A percentile compares a stretch with the other conserved stretches of the same genome.
phyloP scores from a whole-genome alignment of 2,329 filamentous ascomycete genomes.

The Alternaria triticina region DNA sequence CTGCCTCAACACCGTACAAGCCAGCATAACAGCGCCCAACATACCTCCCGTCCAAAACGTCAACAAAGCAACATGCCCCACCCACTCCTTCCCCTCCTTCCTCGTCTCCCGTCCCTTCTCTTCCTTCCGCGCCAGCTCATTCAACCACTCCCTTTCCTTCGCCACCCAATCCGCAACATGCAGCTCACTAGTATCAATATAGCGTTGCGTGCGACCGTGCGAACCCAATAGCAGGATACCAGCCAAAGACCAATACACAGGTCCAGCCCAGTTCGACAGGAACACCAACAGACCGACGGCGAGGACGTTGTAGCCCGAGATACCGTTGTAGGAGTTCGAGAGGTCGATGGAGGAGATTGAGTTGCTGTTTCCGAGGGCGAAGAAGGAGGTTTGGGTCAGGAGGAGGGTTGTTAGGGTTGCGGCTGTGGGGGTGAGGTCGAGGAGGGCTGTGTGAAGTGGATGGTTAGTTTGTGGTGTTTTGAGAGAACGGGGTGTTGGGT shows the following conservation, averaged over 20 bases:
- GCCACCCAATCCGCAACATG: constrained; percentile 38
- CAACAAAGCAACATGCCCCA: constrained; percentile 65
- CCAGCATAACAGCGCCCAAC: constrained; percentile 79
- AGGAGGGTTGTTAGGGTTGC: constrained; percentile 75
- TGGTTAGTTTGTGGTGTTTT: neutral
- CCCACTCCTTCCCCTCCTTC: constrained; percentile 18
- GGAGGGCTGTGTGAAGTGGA: constrained; percentile 34
- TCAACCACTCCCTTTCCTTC: constrained; percentile 36
- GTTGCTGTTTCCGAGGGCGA: constrained; percentile 88
- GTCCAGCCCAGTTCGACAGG: constrained; percentile 86
- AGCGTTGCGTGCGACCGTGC: constrained; percentile 23
- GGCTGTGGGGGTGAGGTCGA: constrained; percentile 59
- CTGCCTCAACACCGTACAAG: constrained; percentile 81
- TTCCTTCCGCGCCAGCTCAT: constrained; percentile 26
- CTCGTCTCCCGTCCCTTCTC: constrained; percentile 13
- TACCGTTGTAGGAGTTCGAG: constrained; percentile 92
- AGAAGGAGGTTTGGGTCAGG: constrained; percentile 83
- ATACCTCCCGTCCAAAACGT: constrained; percentile 74
- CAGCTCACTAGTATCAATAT: constrained; percentile 24
- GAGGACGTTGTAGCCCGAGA: constrained; percentile 79
- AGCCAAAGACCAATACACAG: constrained; percentile 83
- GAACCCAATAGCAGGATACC: constrained; percentile 60
- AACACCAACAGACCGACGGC: constrained; percentile 86
- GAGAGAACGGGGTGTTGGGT: neutral
- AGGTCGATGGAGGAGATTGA: constrained; percentile 95